These are phyloP conservation scores for Sicyos edulis DNA, from an alignment of 306 rosid species.

Conservation along the genomic window DNA sequence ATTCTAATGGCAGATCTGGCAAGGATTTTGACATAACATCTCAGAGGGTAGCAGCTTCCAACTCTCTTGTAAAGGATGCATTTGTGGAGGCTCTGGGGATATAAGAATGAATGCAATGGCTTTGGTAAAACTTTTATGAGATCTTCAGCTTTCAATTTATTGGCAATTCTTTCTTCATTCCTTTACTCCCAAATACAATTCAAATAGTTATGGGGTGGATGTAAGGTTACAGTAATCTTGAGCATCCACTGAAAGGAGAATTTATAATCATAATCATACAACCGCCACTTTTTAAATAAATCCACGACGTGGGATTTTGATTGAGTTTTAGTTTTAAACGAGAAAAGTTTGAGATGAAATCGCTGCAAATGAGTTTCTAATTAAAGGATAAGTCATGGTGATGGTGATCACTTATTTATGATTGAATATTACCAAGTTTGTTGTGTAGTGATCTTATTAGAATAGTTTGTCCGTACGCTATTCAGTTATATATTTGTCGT, in stretches of 20 bases:
- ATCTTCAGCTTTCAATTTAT: background rate
- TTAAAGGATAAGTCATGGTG: no score
- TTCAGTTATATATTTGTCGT: no score
- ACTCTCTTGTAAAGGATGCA: slow-evolving; percentile 65
- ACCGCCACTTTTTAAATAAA: background rate
- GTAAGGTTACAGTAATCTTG: background rate
- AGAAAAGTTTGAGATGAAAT: background rate
- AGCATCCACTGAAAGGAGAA: background rate
- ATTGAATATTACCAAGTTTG: background rate
- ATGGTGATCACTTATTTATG: background rate
- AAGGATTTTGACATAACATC: slow-evolving; percentile 75
- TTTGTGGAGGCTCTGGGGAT: slow-evolving; percentile 54
- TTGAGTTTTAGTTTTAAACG: background rate
- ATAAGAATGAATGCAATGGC: slow-evolving; percentile 14
- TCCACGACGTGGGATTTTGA: background rate
- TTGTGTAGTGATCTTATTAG: background rate
- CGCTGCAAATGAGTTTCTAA: background rate
- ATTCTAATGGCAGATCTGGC: slow-evolving; percentile 57
- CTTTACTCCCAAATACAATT: background rate
- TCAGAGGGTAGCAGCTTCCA: slow-evolving; percentile 85
- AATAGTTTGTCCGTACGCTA: no score
- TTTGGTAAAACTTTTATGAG: slow-evolving; percentile 8
- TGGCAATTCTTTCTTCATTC: background rate
- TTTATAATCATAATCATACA: background rate
- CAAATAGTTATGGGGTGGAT: background rate